Evolutionary conservation across 345 rosid species (phyloP), one percentile per base, ranked within the genome.

Genomic region (Aegle marmelos): DNA sequence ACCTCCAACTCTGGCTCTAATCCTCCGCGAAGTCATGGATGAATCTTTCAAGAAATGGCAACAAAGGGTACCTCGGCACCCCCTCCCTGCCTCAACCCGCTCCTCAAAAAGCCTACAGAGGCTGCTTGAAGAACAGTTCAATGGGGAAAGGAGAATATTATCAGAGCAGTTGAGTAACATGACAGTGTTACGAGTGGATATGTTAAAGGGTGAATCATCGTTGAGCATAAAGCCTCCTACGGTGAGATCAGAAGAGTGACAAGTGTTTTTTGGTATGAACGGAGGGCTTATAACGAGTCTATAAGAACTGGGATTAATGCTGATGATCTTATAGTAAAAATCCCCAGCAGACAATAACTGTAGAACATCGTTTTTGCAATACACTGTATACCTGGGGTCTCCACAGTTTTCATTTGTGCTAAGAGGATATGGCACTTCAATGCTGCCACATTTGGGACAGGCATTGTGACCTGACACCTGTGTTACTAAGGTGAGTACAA

Each of bases 21-120:
- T 89, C 83, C 73, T 82, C 63, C 74, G 90, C 0, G 89, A 80
- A 25, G 82, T 88, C 89, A 88, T 88, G 50, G 90, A 77, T 21
- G 90, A 70, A 67, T 91, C 95, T 81, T 88, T 88, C 87, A 88
- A 79, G 83, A 72, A 88, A 76, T 88, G 93, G 75, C 93, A 91
- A 68, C 94, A 91, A 63, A 91, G 88, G 14, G 87, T 85, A 9
- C 83, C 86, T 71, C 1, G 73, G 58, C 92, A 91, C 21, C 87
- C 85, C 4, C 78, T 74, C 31, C 81, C 91, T 27, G 48, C 82
- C 28, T 34, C 53, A 6, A 25, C 82, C 4, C 6, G 22, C 30
- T 82, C 81, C 87, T 87, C 94, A 39, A 79, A 91, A 74, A 59
- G 54, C 82, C 87, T 75, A n/a, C 94, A 91, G 27, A 86, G 37